Base-by-base conservation (phyloP, 2,329 filamentous ascomycete genomes). In the Diatrype stigma region DNA sequence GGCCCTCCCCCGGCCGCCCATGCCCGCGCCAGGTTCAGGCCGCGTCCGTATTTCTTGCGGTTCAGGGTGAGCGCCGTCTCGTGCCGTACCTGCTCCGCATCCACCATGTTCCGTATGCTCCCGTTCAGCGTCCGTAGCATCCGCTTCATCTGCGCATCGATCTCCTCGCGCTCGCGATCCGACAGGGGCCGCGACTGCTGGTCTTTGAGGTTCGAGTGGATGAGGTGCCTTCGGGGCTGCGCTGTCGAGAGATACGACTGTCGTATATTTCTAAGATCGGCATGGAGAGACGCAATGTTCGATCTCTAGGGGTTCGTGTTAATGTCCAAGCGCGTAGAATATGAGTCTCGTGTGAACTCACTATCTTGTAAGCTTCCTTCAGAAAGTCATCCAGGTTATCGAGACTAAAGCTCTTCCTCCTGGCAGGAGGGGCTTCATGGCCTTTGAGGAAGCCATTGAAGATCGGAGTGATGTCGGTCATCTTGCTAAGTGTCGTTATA, bases 331-430 rank as follows among this genome's bases (percentile, higher is more conserved):
- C 19, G 22, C 11, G 19, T 10, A 2, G 34, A 26, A 26, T 26
- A 28, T 8, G 12, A 1, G 21, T 19, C 6, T 17, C 47, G 57
- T 54, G 57, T 60, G 56, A 47, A 69, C 80, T 63, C 74, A 95
- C 92, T 69, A 97, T 96, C 67, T 87, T 84, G 72, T 96, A 94
- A 48, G 94, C 94, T 72, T 97, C 93, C 66, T 93, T 91, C 32
- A 97, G 76, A 67, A 97, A 99, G 62, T 88, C 87, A 67, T 96
- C 89, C 47, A 94, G 80, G 60, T 71, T 78, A 57, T 79, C 73
- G 46, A 76, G 61, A 51, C 67, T 73, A 56, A 76, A 76, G 56
- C 64, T 62, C 44, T 62, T 60, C 48, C 64, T 71, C 12, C 79
- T 75, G 7, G 76, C 71, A 26, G 73, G 71, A 42, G 79, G 72